phyloP scores from a whole-genome alignment of 441 rosid genomes.

The Corymbia calophylla region DNA sequence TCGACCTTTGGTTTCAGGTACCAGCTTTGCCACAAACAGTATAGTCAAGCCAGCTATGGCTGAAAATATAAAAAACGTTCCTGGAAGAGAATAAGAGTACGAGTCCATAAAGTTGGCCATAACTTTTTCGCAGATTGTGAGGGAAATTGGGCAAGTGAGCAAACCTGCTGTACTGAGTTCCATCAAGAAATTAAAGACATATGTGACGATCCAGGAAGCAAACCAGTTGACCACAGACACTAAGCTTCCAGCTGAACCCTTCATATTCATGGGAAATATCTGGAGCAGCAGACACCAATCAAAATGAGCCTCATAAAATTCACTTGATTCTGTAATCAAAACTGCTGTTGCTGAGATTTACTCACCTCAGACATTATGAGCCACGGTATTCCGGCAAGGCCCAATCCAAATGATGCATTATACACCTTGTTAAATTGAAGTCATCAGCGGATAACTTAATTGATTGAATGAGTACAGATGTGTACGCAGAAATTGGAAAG shows the following conservation, averaged over 20 bases:
- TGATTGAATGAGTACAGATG: neutral
- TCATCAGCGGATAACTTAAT: neutral
- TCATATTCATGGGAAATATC: slow-evolving; percentile 54
- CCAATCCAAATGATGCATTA: neutral
- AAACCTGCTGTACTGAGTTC: slow-evolving; percentile 36
- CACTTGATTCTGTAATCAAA: neutral
- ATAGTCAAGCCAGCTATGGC: slow-evolving; percentile 19
- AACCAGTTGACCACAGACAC: slow-evolving; percentile 50
- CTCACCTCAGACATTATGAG: slow-evolving; percentile 15
- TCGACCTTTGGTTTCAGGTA: slow-evolving; percentile 40
- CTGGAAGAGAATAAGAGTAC: slow-evolving; percentile 4
- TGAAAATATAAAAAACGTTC: slow-evolving; percentile 30
- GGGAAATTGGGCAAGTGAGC: neutral
- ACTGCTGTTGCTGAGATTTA: neutral
- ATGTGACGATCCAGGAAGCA: slow-evolving; percentile 46
- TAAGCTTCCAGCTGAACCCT: slow-evolving; percentile 60
- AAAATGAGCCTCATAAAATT: neutral
- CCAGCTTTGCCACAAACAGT: slow-evolving; percentile 33
- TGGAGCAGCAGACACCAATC: slow-evolving; percentile 4
- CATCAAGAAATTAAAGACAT: slow-evolving; percentile 39
- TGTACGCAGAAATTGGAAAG: neutral
- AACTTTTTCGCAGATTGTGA: neutral
- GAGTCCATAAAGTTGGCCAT: neutral
- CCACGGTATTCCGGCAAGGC: slow-evolving; percentile 12
- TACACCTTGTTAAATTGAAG: neutral